phyloP scores from a whole-genome alignment of 768 basidiomycete genomes.

The Mycena maculata region DNA sequence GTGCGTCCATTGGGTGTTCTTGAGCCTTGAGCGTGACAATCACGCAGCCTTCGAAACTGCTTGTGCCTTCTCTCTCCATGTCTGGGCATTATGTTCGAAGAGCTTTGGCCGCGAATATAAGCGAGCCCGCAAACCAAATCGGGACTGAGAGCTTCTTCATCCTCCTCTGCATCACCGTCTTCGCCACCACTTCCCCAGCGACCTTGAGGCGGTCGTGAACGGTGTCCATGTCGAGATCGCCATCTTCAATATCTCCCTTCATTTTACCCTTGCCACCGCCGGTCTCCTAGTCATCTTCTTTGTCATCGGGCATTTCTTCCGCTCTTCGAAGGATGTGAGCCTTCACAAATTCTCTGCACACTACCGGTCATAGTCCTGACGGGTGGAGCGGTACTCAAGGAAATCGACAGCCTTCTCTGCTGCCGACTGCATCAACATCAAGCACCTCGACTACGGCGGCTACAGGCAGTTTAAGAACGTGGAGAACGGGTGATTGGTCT shows the following conservation, averaged over 20 bases:
- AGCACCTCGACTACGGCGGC: too few relatives aligned
- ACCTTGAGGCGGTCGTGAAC: constrained; percentile 56
- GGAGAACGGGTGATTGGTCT: too few relatives aligned
- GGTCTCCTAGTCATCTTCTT: constrained; percentile 65
- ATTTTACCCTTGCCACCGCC: constrained; percentile 44
- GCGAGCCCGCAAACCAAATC: constrained; percentile 81
- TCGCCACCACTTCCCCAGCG: constrained; percentile 63
- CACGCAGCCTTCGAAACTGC: constrained; percentile 67
- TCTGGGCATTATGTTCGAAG: constrained; percentile 82
- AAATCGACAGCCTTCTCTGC: too few relatives aligned
- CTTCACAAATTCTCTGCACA: too few relatives aligned
- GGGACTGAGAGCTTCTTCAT: constrained; percentile 44
- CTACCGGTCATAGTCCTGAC: too few relatives aligned
- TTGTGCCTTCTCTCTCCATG: constrained; percentile 75
- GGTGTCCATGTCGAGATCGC: constrained; percentile 60
- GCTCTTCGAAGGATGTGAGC: constrained; percentile 83
- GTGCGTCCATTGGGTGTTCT: too few relatives aligned
- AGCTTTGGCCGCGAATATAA: constrained; percentile 79
- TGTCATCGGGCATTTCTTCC: constrained; percentile 71
- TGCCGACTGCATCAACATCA: too few relatives aligned
- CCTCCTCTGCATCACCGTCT: constrained; percentile 45
- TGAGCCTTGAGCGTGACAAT: too few relatives aligned
- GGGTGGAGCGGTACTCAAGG: too few relatives aligned
- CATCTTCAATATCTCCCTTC: constrained; percentile 53
- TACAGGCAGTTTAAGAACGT: too few relatives aligned